Base-by-base conservation (phyloP, 306 rosid species). In the Heteromeles arbutifolia region DNA sequence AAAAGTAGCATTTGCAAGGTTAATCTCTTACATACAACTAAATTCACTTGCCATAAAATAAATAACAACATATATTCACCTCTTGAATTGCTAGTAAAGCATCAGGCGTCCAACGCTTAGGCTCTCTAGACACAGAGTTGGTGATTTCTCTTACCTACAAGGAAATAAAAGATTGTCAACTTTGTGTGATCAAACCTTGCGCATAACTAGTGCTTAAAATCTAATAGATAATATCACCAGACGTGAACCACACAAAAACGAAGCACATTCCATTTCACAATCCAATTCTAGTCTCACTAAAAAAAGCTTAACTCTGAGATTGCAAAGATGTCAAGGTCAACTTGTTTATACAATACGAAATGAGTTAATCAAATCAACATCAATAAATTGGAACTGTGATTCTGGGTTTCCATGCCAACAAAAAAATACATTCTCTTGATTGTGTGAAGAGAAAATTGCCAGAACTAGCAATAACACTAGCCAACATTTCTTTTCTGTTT, bases 41-140 rank as follows among this genome's bases (percentile, higher is more conserved):
- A 61, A 39, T 24, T 72, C 31, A 43, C 53, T 56, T 69, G 64
- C 26, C 78, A 77, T 68, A n/a, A 77, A 22, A 69, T 67, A 59
- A 78, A 63, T 79, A 77, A 68, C 75, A 62, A 73, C 22, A 58
- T 29, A 9, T 61, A 66, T 15, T 56, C 85, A 93, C 98, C 91
- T 93, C 98, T 74, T 93, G 98, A 59, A 91, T 84, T 69, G 93
- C 86, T 58, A 86, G 0, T 68, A 91, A 70, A 43, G 97, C 98
- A 80, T 89, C 98, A 31, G 97, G 82, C 52, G 88, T 75, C 98
- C 98, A 93, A 43, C 93, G 92, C 1, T 32, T 56, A 65, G 88
- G 78, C 26, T 74, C 29, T 0, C 65, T 66, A 75, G 97, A 84
- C 44, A 78, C 43, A 53, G 80, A 80, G 61, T 43, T 2, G 63